Evolutionary conservation across 805 yeast genomes (phyloP).

Genomic region (Metschnikowia colocasiae): DNA sequence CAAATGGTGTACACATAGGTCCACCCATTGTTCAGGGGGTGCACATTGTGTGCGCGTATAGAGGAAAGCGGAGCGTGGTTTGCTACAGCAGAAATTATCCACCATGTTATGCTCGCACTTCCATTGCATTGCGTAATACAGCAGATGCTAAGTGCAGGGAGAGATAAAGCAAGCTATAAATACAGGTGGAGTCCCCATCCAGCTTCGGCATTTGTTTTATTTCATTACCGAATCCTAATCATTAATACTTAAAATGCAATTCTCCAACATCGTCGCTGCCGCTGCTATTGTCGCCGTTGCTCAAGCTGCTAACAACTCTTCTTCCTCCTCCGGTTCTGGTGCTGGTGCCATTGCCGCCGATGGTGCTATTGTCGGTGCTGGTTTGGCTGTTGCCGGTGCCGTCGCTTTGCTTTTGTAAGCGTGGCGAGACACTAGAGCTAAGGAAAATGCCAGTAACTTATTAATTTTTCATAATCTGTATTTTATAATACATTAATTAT

Average conservation of each 20-base stretch:
- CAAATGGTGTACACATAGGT: neutral
- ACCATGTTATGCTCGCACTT: slow-evolving; percentile 4
- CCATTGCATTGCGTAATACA: slow-evolving; percentile 4
- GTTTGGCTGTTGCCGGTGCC: slow-evolving; percentile 20
- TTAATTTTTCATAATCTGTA: neutral
- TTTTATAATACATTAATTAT: neutral
- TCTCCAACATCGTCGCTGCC: slow-evolving; percentile 18
- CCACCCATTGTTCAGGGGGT: neutral
- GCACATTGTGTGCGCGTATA: neutral
- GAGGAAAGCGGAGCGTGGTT: slow-evolving; percentile 1
- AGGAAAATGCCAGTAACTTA: neutral
- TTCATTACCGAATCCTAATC: neutral
- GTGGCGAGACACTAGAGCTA: neutral
- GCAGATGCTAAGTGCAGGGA: neutral
- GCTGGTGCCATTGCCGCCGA: slow-evolving; percentile 17
- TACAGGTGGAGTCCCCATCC: neutral
- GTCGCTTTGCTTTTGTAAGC: slow-evolving; percentile 19
- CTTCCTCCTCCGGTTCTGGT: slow-evolving; percentile 13
- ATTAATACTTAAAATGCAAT: slow-evolving; percentile 17
- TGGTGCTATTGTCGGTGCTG: slow-evolving; percentile 18
- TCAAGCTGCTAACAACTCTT: slow-evolving; percentile 22
- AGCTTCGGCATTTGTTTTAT: too few species aligned
- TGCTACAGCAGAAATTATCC: slow-evolving; percentile 1
- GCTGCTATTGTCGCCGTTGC: slow-evolving; percentile 21
- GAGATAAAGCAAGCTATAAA: slow-evolving; percentile 4